Evolutionary conservation across 768 basidiomycete species (phyloP), one percentile per base, ranked within the genome.

Genomic region (Obba rivulosa): DNA sequence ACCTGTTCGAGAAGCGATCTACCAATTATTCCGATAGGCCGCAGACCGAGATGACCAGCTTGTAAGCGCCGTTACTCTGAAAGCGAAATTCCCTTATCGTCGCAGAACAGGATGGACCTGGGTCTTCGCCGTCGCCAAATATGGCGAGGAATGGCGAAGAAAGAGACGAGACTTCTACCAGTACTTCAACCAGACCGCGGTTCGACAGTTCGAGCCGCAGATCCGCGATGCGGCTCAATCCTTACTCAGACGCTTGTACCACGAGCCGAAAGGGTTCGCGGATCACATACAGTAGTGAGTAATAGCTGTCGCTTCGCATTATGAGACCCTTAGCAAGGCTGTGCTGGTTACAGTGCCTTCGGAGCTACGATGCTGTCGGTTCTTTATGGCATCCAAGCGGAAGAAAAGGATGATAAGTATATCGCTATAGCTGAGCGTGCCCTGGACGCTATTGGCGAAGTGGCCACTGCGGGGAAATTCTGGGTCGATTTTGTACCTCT

Each of bases 331-430:
- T 35, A 36, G 35, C 17, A 20, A 21, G 22, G 11, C 46, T 47
- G 41, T 43, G 51, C 37, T 38, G 35, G 48, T 43, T 44, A 14
- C 44, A 77, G 75, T 37, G 63, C 71, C 54, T 62, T 71, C 2
- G 74, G 68, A 11, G 62, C 66, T 17, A 60, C 70, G n/a, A 59
- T 72, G 10, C 59, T 78, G 42, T 67, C 67, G 0, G 50, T 76
- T 9, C 69, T 73, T 0, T 79, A 80, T 52, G 80, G 78, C 2
- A 64, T 78, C n/a, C n/a, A n/a, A n/a, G n/a, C n/a, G n/a, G n/a
- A n/a, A n/a, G n/a, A n/a, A n/a, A n/a, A n/a, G n/a, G n/a, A n/a
- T 46, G 79, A 80, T 51, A 72, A 76, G 2, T 72, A 70, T 52
- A 63, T 81, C 31, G 52, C 58, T 0, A 58, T 70, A 1, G 74